Conservation (phyloP, 2,329 filamentous ascomycete species). For the Sclerotinia trifoliorum region DNA sequence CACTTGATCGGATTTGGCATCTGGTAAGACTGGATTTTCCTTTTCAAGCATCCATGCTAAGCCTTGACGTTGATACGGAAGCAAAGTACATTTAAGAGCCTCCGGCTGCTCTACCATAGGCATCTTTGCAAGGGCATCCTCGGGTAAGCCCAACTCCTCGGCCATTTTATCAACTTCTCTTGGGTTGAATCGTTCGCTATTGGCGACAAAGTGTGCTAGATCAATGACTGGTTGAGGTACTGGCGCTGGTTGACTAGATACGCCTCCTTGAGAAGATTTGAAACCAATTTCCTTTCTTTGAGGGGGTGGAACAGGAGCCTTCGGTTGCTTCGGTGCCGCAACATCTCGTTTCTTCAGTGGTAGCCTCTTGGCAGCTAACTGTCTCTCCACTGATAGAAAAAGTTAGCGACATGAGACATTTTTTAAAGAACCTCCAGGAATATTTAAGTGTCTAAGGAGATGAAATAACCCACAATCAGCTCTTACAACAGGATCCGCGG, state of each 20-base stretch:
- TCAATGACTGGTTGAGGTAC: slow-evolving; percentile 29
- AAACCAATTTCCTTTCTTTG: slow-evolving; percentile 38
- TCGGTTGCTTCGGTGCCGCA: slow-evolving; percentile 48
- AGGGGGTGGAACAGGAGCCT: slow-evolving; percentile 55
- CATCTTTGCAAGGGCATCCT: slow-evolving; percentile 68
- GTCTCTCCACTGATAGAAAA: neutral
- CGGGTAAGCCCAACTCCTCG: slow-evolving; percentile 50
- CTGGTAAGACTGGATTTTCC: slow-evolving; percentile 67
- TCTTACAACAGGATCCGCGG: slow-evolving; percentile 53
- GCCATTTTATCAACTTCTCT: slow-evolving; percentile 69
- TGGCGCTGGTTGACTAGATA: slow-evolving; percentile 24
- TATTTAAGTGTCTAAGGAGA: neutral
- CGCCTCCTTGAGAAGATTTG: slow-evolving; percentile 31
- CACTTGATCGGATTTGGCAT: slow-evolving; percentile 55
- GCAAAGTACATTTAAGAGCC: slow-evolving; percentile 62
- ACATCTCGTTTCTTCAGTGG: slow-evolving; percentile 31
- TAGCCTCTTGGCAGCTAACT: neutral
- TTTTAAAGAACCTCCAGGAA: neutral
- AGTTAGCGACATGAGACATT: neutral
- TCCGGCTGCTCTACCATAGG: slow-evolving; percentile 69
- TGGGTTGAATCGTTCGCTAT: slow-evolving; percentile 65
- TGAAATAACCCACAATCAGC: slow-evolving; percentile 38
- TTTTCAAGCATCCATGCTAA: slow-evolving; percentile 78
- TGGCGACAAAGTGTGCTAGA: slow-evolving; percentile 58
- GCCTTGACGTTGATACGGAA: slow-evolving; percentile 78